phyloP scores from a whole-genome alignment of 148 eudicot genomes.

The Polygonum aviculare region DNA sequence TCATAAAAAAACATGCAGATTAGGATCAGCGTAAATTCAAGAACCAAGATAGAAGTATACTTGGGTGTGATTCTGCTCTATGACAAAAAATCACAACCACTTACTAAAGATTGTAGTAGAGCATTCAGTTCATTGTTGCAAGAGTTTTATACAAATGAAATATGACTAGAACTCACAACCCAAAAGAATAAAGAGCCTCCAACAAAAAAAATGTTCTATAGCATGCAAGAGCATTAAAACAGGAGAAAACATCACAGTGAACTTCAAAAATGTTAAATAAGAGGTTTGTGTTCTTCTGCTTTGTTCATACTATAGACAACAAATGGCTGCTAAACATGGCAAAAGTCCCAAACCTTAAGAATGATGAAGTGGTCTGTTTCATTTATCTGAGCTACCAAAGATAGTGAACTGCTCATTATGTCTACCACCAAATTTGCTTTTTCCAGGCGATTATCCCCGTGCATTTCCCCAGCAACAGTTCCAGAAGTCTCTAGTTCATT shows the following conservation, averaged over 20 bases:
- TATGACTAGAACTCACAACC: neutral
- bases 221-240: neutral
- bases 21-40: neutral
- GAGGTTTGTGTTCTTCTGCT: neutral
- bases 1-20: neutral
- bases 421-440: slow-evolving; percentile 93
- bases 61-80: neutral
- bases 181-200: neutral
- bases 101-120: neutral
- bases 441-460: slow-evolving; percentile 44
- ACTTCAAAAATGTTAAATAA: neutral
- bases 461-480: slow-evolving; percentile 19
- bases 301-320: neutral
- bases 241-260: neutral
- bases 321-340: neutral
- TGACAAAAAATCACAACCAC: neutral
- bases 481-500: slow-evolving; percentile 43
- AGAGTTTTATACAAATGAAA: neutral
- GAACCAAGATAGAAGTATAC: neutral
- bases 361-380: slow-evolving; percentile 94
- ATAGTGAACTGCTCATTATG: slow-evolving; percentile 80
- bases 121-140: neutral
- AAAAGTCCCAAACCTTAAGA: slow-evolving; percentile 53
- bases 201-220: neutral
- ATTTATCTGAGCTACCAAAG: slow-evolving; percentile 84